Base-by-base conservation (phyloP, 108 stramenopile genomes). In the Stephanodiscus minutulus region DNA sequence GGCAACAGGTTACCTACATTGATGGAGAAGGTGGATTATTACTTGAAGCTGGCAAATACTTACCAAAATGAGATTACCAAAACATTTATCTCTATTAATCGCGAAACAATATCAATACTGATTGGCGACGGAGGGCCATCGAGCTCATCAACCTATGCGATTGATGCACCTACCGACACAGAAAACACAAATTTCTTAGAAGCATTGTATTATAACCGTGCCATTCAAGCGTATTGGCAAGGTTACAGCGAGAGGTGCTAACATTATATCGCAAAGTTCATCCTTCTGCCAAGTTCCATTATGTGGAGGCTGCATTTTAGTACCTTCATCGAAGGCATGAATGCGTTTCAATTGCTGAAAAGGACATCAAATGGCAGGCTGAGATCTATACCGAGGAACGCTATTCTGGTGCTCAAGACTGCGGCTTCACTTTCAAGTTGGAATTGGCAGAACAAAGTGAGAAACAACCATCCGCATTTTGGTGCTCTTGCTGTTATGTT, bases 1-100 rank as follows among this genome's bases (percentile, higher is more conserved):
- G 76, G 76, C 24, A 25, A 41, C 7, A 77, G 64, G 7, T 44
- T 77, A 31, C 63, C 52, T 6, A n/a, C 35, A 8, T 49, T 77
- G 2, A 20, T 64, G 9, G 36, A 46, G 0, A 64, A 64, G 46
- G 36, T 69, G 18, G 62, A 77, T 29, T 53, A 61, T n/a, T 68
- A 69, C 50, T 39, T 77, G 29, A 44, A 64, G 47, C 55, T 76
- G n/a, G n/a, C 62, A 12, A 36, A 31, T 37, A 17, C 10, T 24
- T 55, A 64, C 47, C 48, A 47, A 50, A 15, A 15, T 46, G 36
- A 62, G 36, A 49, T 28, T 9, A 21, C 46, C 54, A 64, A 17
- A n/a, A 13, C 2, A n/a, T 61, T 27, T 24, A 46, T 33, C 39
- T 13, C 54, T 0, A 49, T 56, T 20, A 69, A 47, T 43, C 52